These are phyloP conservation scores for Pythium monospermum DNA, from an alignment of 352 stramenopile species.

Conservation along the genomic window DNA sequence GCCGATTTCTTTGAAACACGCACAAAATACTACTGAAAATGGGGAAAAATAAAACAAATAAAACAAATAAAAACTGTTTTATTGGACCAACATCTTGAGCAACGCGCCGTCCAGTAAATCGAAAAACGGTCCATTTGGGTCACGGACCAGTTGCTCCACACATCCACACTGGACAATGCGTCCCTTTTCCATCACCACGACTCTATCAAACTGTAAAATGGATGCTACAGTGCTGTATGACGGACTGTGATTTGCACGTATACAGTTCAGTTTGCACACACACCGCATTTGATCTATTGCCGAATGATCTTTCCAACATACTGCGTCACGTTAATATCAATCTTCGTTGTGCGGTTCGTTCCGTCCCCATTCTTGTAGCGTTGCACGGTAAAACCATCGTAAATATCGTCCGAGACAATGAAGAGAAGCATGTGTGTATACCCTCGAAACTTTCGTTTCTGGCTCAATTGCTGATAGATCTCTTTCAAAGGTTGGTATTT, in stretches of 20 bases:
- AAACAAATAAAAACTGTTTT: too few species aligned
- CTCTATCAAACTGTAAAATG: conserved; percentile 83
- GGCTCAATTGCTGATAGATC: conserved; percentile 11
- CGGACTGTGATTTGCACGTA: too few species aligned
- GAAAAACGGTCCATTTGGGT: conserved; percentile 18
- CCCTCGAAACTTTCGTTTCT: conserved; percentile 20
- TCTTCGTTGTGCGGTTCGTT: too few species aligned
- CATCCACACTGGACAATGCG: conserved; percentile 31
- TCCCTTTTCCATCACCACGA: conserved; percentile 86
- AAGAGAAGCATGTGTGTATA: conserved; percentile 30
- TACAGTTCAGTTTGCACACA: too few species aligned
- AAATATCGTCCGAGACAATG: conserved; percentile 27
- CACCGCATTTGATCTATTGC: too few species aligned
- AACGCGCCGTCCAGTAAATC: conserved; percentile 17
- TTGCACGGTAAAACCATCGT: too few species aligned
- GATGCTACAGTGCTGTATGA: too few species aligned
- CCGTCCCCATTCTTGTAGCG: too few species aligned
- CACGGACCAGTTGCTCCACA: conserved; percentile 15
- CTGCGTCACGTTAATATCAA: too few species aligned
- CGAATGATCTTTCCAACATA: too few species aligned
- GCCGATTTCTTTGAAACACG: conserved; percentile 65
- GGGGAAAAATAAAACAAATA: too few species aligned
- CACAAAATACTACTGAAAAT: conserved; percentile 67
- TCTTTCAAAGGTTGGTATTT: conserved; percentile 23
- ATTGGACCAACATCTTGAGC: conserved; percentile 16